A percentile compares a stretch with the other conserved stretches of the same genome.
phyloP scores from a whole-genome alignment of 148 eudicot species.

The Rheum nobile region DNA sequence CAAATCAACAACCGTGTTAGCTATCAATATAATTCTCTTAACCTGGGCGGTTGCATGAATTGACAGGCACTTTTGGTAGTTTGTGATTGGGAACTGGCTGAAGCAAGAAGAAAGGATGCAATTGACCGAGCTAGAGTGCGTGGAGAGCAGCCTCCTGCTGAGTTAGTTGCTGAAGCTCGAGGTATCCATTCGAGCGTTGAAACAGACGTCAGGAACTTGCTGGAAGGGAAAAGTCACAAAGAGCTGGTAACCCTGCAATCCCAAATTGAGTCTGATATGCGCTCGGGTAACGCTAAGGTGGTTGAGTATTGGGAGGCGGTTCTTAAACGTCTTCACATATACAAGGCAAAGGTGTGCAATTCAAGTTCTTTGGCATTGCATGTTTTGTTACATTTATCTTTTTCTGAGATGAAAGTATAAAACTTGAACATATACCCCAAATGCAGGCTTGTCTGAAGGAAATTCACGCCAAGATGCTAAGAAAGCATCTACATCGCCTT shows the following conservation, averaged over 20 bases:
- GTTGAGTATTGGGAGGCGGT: conserved; percentile 98
- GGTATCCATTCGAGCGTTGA: conserved; percentile 87
- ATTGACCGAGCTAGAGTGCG: conserved; percentile 15
- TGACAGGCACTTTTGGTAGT: conserved; percentile 75
- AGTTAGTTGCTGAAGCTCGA: conserved; percentile 59
- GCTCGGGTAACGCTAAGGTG: conserved; percentile 90
- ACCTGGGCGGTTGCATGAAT: background rate
- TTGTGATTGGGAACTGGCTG: conserved; percentile 88
- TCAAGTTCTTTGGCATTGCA: background rate
- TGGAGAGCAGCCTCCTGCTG: conserved; percentile 15
- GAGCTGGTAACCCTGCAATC: conserved; percentile 55
- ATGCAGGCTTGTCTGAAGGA: conserved; percentile 86
- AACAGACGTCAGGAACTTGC: conserved; percentile 58
- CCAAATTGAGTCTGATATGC: conserved; percentile 88
- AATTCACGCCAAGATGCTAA: conserved; percentile 68
- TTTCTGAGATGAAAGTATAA: conserved; percentile 1
- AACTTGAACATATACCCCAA: background rate
- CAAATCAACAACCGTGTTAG: background rate
- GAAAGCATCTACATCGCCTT: conserved; percentile 66
- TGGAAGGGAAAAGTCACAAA: conserved; percentile 60
- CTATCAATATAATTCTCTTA: background rate
- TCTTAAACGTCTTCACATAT: conserved; percentile 84
- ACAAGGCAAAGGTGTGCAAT: conserved; percentile 73
- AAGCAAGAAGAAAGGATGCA: conserved; percentile 72
- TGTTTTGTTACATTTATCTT: background rate